These are phyloP conservation scores for Elaeis guineensis DNA, from an alignment of 176 grass and related monocot genomes.

Conservation along the genomic window DNA sequence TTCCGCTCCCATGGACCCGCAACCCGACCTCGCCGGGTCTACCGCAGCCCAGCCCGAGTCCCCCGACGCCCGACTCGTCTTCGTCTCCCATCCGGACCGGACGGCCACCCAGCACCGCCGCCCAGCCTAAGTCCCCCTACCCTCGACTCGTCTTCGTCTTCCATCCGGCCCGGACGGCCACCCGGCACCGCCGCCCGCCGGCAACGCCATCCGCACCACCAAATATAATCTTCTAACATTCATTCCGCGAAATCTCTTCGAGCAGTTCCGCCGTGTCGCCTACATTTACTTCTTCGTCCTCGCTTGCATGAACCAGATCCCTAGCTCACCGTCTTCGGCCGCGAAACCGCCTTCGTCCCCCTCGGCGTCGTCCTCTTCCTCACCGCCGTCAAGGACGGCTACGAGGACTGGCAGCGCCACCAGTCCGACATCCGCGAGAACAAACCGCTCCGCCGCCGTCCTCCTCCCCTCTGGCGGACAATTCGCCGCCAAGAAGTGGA, in stretches of 20 bases:
- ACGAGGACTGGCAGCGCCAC: constrained; percentile 83
- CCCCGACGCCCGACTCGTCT: constrained; percentile 42
- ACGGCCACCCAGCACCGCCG: too few species aligned
- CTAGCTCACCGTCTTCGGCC: constrained; percentile 66
- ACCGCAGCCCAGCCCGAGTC: constrained; percentile 10
- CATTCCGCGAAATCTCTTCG: constrained; percentile 81
- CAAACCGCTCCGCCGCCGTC: constrained; percentile 41
- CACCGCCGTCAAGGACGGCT: constrained; percentile 89
- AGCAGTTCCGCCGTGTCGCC: constrained; percentile 80
- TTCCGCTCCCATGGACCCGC: constrained; percentile 8
- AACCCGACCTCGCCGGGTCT: constrained; percentile 20
- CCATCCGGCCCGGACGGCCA: constrained; percentile 5
- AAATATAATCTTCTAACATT: constrained; percentile 76
- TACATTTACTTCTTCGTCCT: constrained; percentile 89
- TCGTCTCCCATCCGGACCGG: constrained; percentile 15
- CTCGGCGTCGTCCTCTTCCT: constrained; percentile 72
- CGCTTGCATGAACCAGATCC: constrained; percentile 91
- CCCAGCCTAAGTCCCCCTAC: constrained; percentile 31
- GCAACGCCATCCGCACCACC: constrained; percentile 53
- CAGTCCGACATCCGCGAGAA: constrained; percentile 71
- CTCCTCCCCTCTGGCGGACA: constrained; percentile 27
- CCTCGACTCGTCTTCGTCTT: constrained; percentile 32
- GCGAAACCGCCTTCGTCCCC: constrained; percentile 53
- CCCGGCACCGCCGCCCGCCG: constrained; percentile 2
- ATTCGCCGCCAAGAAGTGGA: constrained; percentile 57